phyloP scores from a whole-genome alignment of 1,284 basidiomycete genomes.

The Phellopilus nigrolimitatus region DNA sequence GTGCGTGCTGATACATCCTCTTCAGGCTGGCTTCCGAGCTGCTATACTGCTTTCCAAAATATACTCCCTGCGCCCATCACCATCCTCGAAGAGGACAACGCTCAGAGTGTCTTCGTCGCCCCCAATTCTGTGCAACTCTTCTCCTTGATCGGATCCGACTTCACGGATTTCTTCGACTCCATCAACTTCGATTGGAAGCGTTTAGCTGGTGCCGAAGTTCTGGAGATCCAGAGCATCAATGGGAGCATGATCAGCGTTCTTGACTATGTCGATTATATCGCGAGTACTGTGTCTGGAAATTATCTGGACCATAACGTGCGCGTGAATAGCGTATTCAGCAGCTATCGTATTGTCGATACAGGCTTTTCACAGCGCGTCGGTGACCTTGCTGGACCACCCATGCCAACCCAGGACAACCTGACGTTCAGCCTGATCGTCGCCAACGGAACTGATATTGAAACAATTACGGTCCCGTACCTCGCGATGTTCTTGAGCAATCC shows the following conservation, averaged over 20 bases:
- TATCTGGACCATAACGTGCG: constrained; percentile 59
- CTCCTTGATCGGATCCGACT: constrained; percentile 40
- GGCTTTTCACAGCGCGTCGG: constrained; percentile 54
- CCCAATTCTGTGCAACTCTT: constrained; percentile 52
- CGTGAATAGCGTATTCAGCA: constrained; percentile 59
- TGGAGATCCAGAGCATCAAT: constrained; percentile 51
- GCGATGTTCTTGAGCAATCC: constrained; percentile 41
- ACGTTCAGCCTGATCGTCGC: constrained; percentile 43
- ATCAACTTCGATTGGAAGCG: constrained; percentile 53
- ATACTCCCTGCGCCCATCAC: constrained; percentile 56
- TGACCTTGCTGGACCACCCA: constrained; percentile 51
- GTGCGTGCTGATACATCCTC: background rate
- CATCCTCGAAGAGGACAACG: constrained; percentile 48
- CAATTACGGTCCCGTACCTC: constrained; percentile 49
- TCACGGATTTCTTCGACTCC: constrained; percentile 45
- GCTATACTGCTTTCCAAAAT: constrained; percentile 54
- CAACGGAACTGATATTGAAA: constrained; percentile 44
- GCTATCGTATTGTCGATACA: constrained; percentile 47
- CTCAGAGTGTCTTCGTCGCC: constrained; percentile 49
- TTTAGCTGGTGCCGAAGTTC: constrained; percentile 54
- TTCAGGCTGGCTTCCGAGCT: constrained; percentile 53
- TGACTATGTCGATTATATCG: constrained; percentile 52
- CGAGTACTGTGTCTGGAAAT: constrained; percentile 54
- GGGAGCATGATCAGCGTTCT: too few relatives aligned
- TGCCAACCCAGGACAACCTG: constrained; percentile 43